Percentiles rank a stretch among this genome's conserved stretches.
These are phyloP conservation scores for Penicillium hesseltinei DNA, from an alignment of 2,329 filamentous ascomycete species.

Conservation along the genomic window DNA sequence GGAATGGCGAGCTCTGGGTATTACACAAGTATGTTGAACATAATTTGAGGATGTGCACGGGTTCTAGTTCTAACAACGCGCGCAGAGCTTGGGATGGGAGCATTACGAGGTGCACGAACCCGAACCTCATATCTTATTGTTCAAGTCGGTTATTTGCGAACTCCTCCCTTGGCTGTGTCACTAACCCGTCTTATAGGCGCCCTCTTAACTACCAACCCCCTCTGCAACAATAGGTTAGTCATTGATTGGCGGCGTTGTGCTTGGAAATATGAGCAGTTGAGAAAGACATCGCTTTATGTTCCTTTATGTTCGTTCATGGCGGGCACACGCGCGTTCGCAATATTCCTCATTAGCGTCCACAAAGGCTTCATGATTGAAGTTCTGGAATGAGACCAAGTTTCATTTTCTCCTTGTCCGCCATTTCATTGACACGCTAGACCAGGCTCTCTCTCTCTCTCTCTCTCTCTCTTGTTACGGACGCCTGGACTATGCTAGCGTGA, in stretches of 20 bases:
- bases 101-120: slow-evolving; percentile 99
- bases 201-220: slow-evolving; percentile 82
- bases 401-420: slow-evolving; percentile 10
- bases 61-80: slow-evolving; percentile 2
- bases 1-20: slow-evolving; percentile 94
- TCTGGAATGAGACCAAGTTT: slow-evolving; percentile 30
- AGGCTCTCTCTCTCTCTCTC: not conserved
- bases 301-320: slow-evolving; percentile 12
- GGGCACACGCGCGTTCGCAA: slow-evolving; percentile 16
- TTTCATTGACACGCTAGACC: slow-evolving; percentile 12
- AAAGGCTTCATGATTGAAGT: slow-evolving; percentile 27
- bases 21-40: slow-evolving; percentile 73
- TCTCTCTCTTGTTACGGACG: not conserved
- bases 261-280: slow-evolving; percentile 10
- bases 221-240: slow-evolving; percentile 33
- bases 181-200: slow-evolving; percentile 54
- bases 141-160: slow-evolving; percentile 71
- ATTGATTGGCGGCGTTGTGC: slow-evolving; percentile 13
- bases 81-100: slow-evolving; percentile 94
- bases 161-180: slow-evolving; percentile 18
- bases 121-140: slow-evolving; percentile 95
- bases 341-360: slow-evolving; percentile 25
- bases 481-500: not conserved
- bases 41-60: not conserved
- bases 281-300: slow-evolving; percentile 5